phyloP scores from a whole-genome alignment of 1,139 yeast genomes.

The Scheffersomyces titani region DNA sequence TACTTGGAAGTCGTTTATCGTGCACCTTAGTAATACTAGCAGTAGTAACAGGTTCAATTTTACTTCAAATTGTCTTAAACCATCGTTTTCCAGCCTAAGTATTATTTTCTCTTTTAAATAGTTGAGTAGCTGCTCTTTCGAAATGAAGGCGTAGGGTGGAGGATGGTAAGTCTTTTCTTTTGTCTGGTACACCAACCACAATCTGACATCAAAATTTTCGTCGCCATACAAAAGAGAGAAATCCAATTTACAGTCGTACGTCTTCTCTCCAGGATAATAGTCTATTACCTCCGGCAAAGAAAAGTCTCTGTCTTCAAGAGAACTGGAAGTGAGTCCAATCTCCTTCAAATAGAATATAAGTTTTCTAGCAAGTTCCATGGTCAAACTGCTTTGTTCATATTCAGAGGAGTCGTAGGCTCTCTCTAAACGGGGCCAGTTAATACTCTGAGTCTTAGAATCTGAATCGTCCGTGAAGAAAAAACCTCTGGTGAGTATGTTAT shows the following conservation, averaged over 20 bases:
- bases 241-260: slow-evolving; percentile 6
- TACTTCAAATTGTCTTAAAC: slow-evolving; percentile 4
- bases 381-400: slow-evolving; percentile 2
- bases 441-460: not conserved
- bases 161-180: not conserved
- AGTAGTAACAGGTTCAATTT: slow-evolving; percentile 4
- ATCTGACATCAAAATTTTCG: not conserved
- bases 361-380: slow-evolving; percentile 4
- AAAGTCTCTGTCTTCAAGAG: slow-evolving; percentile 2
- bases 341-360: slow-evolving; percentile 6
- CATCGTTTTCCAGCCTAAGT: not conserved
- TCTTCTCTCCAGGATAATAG: not conserved
- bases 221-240: slow-evolving; percentile 1
- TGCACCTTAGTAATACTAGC: slow-evolving; percentile 7
- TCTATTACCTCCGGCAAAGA: not conserved
- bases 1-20: slow-evolving; percentile 9
- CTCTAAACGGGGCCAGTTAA: slow-evolving; percentile 4
- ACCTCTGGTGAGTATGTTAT: not conserved
- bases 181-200: slow-evolving; percentile 6
- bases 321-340: slow-evolving; percentile 6
- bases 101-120: slow-evolving; percentile 8
- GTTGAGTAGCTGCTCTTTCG: slow-evolving; percentile 10
- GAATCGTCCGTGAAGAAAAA: not conserved
- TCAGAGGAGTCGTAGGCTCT: not conserved
- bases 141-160: slow-evolving; percentile 3